Percentiles rank a stretch among this genome's conserved stretches.
phyloP scores from a whole-genome alignment of 768 basidiomycete species.

The Heimioporus sp. region DNA sequence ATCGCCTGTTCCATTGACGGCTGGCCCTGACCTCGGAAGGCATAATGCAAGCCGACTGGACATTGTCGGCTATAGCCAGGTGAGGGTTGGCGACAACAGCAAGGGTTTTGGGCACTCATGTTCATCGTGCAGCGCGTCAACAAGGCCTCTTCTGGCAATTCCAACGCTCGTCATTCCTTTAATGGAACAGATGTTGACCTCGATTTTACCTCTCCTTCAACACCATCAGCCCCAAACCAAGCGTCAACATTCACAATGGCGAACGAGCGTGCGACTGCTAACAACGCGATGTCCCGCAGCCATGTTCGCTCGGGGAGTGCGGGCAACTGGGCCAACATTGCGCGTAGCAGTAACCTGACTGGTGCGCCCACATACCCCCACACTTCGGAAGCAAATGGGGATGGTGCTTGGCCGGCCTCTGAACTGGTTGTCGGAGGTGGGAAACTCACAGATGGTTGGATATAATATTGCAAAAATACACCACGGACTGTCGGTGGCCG shows the following conservation, averaged over 20 bases:
- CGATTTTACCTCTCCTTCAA: conserved; percentile 56
- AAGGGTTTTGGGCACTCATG: conserved; percentile 5
- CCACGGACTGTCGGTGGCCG: conserved; percentile 1
- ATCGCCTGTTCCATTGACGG: conserved; percentile 79
- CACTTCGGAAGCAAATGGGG: conserved; percentile 50
- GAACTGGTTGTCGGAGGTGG: conserved; percentile 50
- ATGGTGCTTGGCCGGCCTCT: conserved; percentile 58
- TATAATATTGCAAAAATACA: conserved; percentile 18
- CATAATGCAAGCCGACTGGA: conserved; percentile 69
- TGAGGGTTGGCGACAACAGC: conserved; percentile 33
- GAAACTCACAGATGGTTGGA: conserved; percentile 54
- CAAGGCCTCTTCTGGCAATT: conserved; percentile 44
- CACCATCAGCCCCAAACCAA: conserved; percentile 47
- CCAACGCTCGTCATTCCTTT: conserved; percentile 70
- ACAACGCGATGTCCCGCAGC: conserved; percentile 44
- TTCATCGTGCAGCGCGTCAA: conserved; percentile 41
- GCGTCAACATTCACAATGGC: conserved; percentile 37
- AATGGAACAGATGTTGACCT: conserved; percentile 67
- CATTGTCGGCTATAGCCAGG: conserved; percentile 72
- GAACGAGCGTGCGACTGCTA: conserved; percentile 37
- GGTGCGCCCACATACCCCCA: conserved; percentile 52
- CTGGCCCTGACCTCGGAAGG: conserved; percentile 81
- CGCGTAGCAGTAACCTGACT: conserved; percentile 51
- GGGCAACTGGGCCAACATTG: conserved; percentile 72
- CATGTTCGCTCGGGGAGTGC: conserved; percentile 79